These are phyloP conservation scores for Zygoascus flipseniorum DNA, from an alignment of 805 yeast genomes.

Conservation along the genomic window DNA sequence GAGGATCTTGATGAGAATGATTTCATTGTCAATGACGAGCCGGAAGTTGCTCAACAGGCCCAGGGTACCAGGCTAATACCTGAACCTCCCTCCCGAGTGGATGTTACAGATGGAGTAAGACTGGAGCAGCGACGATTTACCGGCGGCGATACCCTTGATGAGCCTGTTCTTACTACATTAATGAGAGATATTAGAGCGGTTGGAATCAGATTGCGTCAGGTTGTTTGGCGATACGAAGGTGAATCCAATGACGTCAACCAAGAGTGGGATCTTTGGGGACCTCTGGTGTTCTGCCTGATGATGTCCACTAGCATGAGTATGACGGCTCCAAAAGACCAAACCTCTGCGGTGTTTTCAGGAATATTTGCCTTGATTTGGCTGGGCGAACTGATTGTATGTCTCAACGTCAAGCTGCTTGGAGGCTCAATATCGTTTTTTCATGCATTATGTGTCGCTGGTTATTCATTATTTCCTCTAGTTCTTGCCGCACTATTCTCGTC, in stretches of 20 bases:
- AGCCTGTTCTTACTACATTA: slow-evolving; percentile 53
- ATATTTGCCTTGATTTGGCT: slow-evolving; percentile 58
- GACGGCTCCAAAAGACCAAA: slow-evolving; percentile 33
- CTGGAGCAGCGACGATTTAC: slow-evolving; percentile 41
- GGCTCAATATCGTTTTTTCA: slow-evolving; percentile 56
- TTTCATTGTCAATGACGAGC: slow-evolving; percentile 21
- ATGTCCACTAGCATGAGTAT: slow-evolving; percentile 44
- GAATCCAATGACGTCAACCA: slow-evolving; percentile 11
- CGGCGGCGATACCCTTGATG: slow-evolving; percentile 68
- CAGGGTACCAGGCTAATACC: slow-evolving; percentile 6
- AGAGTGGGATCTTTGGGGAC: slow-evolving; percentile 50
- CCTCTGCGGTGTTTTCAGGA: slow-evolving; percentile 54
- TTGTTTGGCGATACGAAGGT: slow-evolving; percentile 32
- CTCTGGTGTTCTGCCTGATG: slow-evolving; percentile 50
- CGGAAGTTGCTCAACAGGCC: background rate
- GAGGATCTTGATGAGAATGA: slow-evolving; percentile 11
- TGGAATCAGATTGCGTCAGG: slow-evolving; percentile 35
- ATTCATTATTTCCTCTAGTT: slow-evolving; percentile 59
- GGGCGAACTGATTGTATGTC: slow-evolving; percentile 50
- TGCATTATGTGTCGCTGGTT: slow-evolving; percentile 63
- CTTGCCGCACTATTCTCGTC: slow-evolving; percentile 43
- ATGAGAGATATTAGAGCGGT: slow-evolving; percentile 39
- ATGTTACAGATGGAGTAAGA: slow-evolving; percentile 23
- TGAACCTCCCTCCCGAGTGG: slow-evolving; percentile 12
- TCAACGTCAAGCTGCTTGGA: slow-evolving; percentile 56